Conservation (phyloP, 306 rosid genomes). For the Biancaea sappan region DNA sequence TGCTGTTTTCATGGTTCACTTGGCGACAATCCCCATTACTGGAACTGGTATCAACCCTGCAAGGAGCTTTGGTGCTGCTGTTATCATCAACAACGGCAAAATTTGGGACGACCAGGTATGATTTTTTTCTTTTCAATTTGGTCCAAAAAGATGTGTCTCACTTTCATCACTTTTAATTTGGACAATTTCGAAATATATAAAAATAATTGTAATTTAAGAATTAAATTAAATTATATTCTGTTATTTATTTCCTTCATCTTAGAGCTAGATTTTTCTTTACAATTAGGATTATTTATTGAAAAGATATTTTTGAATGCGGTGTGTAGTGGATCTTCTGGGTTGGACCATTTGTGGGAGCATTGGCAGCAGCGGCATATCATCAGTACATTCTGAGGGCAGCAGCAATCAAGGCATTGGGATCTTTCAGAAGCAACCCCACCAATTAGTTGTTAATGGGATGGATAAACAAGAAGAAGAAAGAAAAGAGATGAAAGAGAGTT, state of each 20-base stretch:
- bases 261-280: too few species aligned
- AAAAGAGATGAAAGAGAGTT: not conserved
- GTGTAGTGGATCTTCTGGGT: conserved; percentile 79
- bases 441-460: conserved; percentile 31
- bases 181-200: too few species aligned
- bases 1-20: conserved; percentile 14
- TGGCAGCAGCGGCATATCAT: conserved; percentile 68
- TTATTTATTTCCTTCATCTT: too few species aligned
- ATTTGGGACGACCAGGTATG: conserved; percentile 65
- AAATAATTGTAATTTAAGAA: too few species aligned
- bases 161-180: too few species aligned
- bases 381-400: conserved; percentile 72
- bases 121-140: not conserved
- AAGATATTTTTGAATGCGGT: not conserved
- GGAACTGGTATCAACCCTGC: conserved; percentile 14
- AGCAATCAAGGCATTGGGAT: conserved; percentile 68
- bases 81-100: conserved; percentile 39
- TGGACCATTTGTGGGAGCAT: conserved; percentile 67
- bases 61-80: conserved; percentile 18
- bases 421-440: conserved; percentile 69
- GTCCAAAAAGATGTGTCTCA: too few species aligned
- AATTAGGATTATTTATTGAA: not conserved
- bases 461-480: not conserved
- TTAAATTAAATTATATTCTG: too few species aligned
- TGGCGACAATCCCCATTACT: conserved; percentile 13